Percentiles rank a stretch among this genome's conserved stretches.
phyloP scores from a whole-genome alignment of 441 rosid species.

The Arabidopsis hybrid region DNA sequence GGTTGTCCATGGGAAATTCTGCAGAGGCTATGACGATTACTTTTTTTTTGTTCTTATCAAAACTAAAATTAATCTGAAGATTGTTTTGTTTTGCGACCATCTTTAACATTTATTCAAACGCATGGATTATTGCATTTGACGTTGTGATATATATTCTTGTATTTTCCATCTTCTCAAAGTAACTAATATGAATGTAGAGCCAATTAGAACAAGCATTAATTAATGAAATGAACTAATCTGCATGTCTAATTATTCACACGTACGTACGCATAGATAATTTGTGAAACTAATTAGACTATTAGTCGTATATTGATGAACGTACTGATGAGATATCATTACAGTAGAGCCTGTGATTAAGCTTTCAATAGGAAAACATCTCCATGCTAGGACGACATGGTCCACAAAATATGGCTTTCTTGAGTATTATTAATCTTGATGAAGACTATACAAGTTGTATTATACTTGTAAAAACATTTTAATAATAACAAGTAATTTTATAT shows the following conservation, averaged over 20 bases:
- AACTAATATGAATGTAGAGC: no score
- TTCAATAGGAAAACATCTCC: not conserved
- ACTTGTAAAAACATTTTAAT: not conserved
- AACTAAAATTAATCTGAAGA: not conserved
- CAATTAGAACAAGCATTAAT: not conserved
- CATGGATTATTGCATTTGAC: conserved; percentile 6
- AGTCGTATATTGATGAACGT: not conserved
- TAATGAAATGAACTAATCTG: not conserved
- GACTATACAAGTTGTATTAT: conserved; percentile 12
- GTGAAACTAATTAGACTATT: not conserved
- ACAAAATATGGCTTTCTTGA: conserved; percentile 10
- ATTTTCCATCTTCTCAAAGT: not conserved
- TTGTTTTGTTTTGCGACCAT: no score
- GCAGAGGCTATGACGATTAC: conserved; percentile 48
- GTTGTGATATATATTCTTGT: not conserved
- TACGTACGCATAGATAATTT: not conserved
- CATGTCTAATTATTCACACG: not conserved
- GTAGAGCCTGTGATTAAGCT: not conserved
- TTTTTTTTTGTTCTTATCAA: not conserved
- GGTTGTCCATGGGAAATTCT: conserved; percentile 44
- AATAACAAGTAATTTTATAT: not conserved
- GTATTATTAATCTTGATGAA: conserved; percentile 2
- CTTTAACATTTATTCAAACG: not conserved
- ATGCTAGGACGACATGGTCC: conserved; percentile 23
- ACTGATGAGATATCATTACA: not conserved